Conservation (phyloP, 2,329 filamentous ascomycete genomes). For the Clonostachys byssicola region DNA sequence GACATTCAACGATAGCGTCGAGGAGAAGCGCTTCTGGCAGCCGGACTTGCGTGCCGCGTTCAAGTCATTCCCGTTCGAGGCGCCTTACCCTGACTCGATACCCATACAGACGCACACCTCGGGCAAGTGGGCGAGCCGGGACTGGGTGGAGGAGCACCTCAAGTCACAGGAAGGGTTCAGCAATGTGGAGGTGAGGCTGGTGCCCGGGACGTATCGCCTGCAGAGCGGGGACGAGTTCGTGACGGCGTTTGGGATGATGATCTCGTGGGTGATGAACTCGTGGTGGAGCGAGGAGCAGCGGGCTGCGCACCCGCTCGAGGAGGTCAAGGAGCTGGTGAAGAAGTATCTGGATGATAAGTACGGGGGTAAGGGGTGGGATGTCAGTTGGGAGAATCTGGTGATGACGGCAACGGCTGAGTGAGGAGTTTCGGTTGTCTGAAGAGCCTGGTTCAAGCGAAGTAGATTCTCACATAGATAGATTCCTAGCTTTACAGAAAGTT, state of each 20-base stretch:
- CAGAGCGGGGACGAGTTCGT: conserved; percentile 28
- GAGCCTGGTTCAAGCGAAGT: too few relatives aligned
- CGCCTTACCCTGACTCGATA: conserved; percentile 23
- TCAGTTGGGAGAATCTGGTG: conserved; percentile 21
- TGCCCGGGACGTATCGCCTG: conserved; percentile 17
- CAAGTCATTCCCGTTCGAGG: conserved; percentile 29
- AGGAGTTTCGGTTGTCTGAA: not conserved
- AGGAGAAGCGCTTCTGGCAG: conserved; percentile 24
- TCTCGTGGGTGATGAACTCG: conserved; percentile 26
- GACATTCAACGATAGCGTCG: conserved; percentile 23
- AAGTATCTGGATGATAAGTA: conserved; percentile 33
- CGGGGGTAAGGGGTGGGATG: conserved; percentile 22
- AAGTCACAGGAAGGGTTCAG: conserved; percentile 22
- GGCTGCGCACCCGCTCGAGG: conserved; percentile 24
- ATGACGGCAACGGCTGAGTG: conserved; percentile 10
- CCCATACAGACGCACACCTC: conserved; percentile 32
- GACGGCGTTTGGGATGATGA: conserved; percentile 27
- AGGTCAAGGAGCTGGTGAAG: conserved; percentile 26
- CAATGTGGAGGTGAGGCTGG: conserved; percentile 27
- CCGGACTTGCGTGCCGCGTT: conserved; percentile 32
- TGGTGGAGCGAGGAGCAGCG: conserved; percentile 33
- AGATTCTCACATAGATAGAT: too few relatives aligned
- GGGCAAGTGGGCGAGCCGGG: conserved; percentile 30
- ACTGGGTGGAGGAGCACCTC: conserved; percentile 30
- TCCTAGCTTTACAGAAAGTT: too few relatives aligned